Conservation (phyloP, 495 filamentous ascomycete genomes). For the Talaromyces nanjingensis region DNA sequence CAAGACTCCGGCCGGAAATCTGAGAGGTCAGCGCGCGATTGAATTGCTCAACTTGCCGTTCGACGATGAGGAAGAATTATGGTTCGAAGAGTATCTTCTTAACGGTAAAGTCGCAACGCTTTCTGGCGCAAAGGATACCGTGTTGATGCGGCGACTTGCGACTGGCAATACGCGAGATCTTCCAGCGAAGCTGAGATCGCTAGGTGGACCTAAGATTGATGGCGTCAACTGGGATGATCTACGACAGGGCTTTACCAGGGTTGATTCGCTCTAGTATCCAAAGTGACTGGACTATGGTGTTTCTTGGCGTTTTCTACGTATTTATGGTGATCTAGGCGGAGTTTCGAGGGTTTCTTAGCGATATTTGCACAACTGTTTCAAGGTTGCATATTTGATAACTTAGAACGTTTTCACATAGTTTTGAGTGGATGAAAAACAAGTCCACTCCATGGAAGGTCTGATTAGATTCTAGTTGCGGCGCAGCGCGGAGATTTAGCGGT, state of each 20-base stretch:
- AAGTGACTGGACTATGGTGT: not conserved
- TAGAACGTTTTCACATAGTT: not conserved
- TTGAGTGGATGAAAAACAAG: not conserved
- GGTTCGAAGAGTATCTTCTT: constrained; percentile 61
- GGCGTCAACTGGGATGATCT: constrained; percentile 48
- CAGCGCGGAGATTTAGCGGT: not conserved
- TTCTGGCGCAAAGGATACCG: constrained; percentile 57
- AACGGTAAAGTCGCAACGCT: constrained; percentile 54
- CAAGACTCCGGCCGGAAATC: constrained; percentile 32
- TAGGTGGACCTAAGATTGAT: constrained; percentile 43
- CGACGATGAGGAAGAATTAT: constrained; percentile 58
- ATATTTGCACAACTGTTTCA: not conserved
- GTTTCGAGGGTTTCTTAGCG: not conserved
- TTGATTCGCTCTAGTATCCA: not conserved
- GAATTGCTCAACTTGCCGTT: constrained; percentile 68
- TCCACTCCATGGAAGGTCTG: not conserved
- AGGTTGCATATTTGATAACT: not conserved
- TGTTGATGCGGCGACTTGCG: constrained; percentile 59
- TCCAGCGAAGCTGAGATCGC: constrained; percentile 28
- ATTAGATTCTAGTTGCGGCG: not conserved
- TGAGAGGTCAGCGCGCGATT: constrained; percentile 48
- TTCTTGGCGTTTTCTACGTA: not conserved
- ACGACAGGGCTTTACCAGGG: constrained; percentile 25
- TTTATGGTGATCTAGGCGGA: not conserved
- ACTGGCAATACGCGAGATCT: constrained; percentile 40